Evolutionary conservation across 2,329 filamentous ascomycete species (phyloP), one percentile per base, ranked within the genome.

Genomic region (Fusarium denticulatum): DNA sequence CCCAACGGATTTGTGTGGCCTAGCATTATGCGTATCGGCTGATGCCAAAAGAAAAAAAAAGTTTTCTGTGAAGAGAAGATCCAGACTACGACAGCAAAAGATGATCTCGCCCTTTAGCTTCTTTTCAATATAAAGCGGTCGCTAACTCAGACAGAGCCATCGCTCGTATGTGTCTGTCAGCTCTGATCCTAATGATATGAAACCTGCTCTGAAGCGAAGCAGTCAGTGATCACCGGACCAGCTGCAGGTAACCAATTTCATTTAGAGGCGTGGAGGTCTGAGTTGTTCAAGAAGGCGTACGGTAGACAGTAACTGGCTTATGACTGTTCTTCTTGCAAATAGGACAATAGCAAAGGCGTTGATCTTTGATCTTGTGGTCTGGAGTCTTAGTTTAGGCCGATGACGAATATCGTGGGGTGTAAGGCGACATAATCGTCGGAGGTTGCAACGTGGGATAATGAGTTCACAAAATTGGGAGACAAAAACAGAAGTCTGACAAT

Each of bases 1-100:
- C 94, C 93, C 73, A 93, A 75, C 81, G 92, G 91, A 76, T 87
- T 88, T 28, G 61, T 64, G 37, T 64, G 43, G 67, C 52, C 69
- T 63, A 66, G 61, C 76, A 78, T 78, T 28, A 16, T 59, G 32
- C 43, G n/a, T 34, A n/a, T 57, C 30, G 34, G 36, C 30, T 13
- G 37, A 12, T 20, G 30, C 18, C 18, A 39, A 39, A 39, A 39
- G 11, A 22, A 22, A 39, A 22, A n/a, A 20, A 14, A 14, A 34
- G 6, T 55, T 36, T 40, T 30, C 10, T 18, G 56, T 37, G 30
- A 43, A 20, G 22, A 39, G 20, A n/a, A 30, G 15, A 28, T 18
- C 40, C 24, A 43, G 11, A 24, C 10, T 30, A 32, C 20, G 34
- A 37, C 36, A 28, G 43, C 16, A 28, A 52, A 56, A 16, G 26